These are phyloP conservation scores for Pseudozyma tsukubaensis DNA, from an alignment of 1,284 basidiomycete species.

Conservation along the genomic window DNA sequence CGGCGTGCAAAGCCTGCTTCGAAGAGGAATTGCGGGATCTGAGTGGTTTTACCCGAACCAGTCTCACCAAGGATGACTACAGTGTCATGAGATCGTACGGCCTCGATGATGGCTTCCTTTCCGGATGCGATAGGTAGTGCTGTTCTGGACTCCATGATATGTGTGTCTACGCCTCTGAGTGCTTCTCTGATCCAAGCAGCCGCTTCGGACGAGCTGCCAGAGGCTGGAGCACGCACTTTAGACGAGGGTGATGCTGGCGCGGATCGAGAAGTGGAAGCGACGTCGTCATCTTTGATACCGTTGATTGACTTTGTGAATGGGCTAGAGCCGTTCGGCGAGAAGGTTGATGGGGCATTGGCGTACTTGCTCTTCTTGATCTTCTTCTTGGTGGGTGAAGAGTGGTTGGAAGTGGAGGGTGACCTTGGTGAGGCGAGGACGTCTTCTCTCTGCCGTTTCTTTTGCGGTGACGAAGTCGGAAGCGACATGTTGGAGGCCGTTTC, in stretches of 20 bases:
- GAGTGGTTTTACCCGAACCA: slow-evolving; percentile 95
- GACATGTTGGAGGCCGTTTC: slow-evolving; percentile 1
- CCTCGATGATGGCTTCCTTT: slow-evolving; percentile 48
- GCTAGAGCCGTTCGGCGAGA: slow-evolving; percentile 7
- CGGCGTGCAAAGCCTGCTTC: slow-evolving; percentile 73
- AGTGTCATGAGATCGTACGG: slow-evolving; percentile 78
- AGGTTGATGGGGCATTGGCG: slow-evolving; percentile 32
- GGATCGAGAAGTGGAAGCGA: slow-evolving; percentile 1
- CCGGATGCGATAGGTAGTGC: slow-evolving; percentile 61
- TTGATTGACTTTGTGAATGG: slow-evolving; percentile 10
- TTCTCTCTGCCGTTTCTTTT: slow-evolving; percentile 21
- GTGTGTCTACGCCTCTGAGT: slow-evolving; percentile 37
- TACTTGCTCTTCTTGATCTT: slow-evolving; percentile 51
- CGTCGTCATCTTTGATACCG: neutral
- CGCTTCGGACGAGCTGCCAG: slow-evolving; percentile 5
- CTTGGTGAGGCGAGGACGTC: slow-evolving; percentile 13
- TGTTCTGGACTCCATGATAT: slow-evolving; percentile 40
- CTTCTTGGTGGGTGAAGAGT: slow-evolving; percentile 28
- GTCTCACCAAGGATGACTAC: slow-evolving; percentile 94
- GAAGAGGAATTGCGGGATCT: slow-evolving; percentile 74
- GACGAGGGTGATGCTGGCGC: slow-evolving; percentile 12
- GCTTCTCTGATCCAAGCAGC: slow-evolving; percentile 32
- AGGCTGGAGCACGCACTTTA: slow-evolving; percentile 9
- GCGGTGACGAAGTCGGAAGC: slow-evolving; percentile 3
- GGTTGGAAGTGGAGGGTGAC: slow-evolving; percentile 22